phyloP scores from a whole-genome alignment of 2,329 filamentous ascomycete genomes.

The Leptographium procerum region DNA sequence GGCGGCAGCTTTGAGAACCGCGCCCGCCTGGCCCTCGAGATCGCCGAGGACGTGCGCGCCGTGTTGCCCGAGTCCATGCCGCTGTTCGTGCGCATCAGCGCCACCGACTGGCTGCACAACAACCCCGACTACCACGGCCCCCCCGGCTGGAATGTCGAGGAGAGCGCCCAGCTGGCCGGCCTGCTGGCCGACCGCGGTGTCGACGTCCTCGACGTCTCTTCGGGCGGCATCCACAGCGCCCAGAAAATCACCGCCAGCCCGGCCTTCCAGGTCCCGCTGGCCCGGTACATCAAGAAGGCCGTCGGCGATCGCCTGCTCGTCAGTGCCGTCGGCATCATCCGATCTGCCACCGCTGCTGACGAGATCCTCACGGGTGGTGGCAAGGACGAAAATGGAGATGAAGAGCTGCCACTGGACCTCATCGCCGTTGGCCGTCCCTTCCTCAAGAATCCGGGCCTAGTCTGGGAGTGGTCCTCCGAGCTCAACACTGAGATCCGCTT shows the following conservation, averaged over 20 bases:
- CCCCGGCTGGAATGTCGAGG: conserved; percentile 51
- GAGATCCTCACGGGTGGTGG: conserved; percentile 28
- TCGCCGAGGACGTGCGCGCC: conserved; percentile 49
- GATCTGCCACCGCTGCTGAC: conserved; percentile 31
- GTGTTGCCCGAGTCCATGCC: conserved; percentile 52
- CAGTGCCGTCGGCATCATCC: conserved; percentile 38
- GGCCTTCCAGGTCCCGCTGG: conserved; percentile 61
- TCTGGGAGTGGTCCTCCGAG: conserved; percentile 45
- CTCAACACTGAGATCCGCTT: conserved; percentile 32
- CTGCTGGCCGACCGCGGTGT: conserved; percentile 55
- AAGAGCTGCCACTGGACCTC: conserved; percentile 34
- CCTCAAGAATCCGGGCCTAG: conserved; percentile 46
- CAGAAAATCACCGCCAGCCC: conserved; percentile 48
- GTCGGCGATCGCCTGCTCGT: conserved; percentile 48
- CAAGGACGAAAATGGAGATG: conserved; percentile 7
- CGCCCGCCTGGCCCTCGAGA: conserved; percentile 53
- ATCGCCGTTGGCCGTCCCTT: conserved; percentile 41
- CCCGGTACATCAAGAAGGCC: conserved; percentile 58
- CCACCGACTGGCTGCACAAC: conserved; percentile 63
- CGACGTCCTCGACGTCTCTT: conserved; percentile 64
- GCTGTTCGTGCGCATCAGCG: conserved; percentile 61
- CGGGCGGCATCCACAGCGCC: conserved; percentile 49
- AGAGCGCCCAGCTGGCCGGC: conserved; percentile 52
- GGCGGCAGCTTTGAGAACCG: conserved; percentile 64
- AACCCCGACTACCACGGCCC: conserved; percentile 39